These are phyloP conservation scores for Rhynchospora pubera DNA, from an alignment of 176 grass and related monocot species.

Conservation along the genomic window DNA sequence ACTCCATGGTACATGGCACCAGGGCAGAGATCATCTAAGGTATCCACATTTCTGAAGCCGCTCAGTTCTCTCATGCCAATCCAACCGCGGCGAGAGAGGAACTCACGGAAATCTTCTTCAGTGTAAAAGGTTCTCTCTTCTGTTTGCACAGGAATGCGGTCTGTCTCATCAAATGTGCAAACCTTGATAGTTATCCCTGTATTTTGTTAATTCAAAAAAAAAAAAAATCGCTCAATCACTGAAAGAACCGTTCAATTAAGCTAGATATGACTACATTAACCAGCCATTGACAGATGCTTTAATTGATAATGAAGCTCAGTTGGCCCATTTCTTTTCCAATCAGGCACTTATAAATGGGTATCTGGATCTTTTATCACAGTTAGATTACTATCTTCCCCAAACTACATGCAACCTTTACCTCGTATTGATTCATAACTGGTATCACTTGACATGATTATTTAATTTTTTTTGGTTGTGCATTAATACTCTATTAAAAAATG, in stretches of 20 bases:
- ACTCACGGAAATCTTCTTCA: slow-evolving; percentile 73
- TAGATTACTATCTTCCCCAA: too few species aligned
- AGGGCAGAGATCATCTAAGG: slow-evolving; percentile 62
- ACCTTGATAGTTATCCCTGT: slow-evolving; percentile 75
- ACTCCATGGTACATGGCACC: slow-evolving; percentile 66
- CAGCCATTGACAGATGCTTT: background rate
- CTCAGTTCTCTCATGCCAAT: slow-evolving; percentile 56
- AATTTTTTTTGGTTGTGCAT: background rate
- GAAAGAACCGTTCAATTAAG: background rate
- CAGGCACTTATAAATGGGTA: background rate
- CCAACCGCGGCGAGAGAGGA: slow-evolving; percentile 55
- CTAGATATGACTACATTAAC: background rate
- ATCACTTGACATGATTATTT: background rate
- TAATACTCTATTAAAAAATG: background rate
- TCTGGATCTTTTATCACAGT: too few species aligned
- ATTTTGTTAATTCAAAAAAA: background rate
- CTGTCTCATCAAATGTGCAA: slow-evolving; percentile 57
- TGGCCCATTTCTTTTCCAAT: background rate
- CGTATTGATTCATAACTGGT: background rate
- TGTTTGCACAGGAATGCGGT: slow-evolving; percentile 44
- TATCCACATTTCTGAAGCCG: slow-evolving; percentile 54
- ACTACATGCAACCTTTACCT: background rate
- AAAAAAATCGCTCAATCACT: background rate
- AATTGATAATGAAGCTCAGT: background rate
- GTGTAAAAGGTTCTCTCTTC: slow-evolving; percentile 87